These are phyloP conservation scores for Nitzschia sp. DNA, from an alignment of 108 stramenopile genomes.

Conservation along the genomic window DNA sequence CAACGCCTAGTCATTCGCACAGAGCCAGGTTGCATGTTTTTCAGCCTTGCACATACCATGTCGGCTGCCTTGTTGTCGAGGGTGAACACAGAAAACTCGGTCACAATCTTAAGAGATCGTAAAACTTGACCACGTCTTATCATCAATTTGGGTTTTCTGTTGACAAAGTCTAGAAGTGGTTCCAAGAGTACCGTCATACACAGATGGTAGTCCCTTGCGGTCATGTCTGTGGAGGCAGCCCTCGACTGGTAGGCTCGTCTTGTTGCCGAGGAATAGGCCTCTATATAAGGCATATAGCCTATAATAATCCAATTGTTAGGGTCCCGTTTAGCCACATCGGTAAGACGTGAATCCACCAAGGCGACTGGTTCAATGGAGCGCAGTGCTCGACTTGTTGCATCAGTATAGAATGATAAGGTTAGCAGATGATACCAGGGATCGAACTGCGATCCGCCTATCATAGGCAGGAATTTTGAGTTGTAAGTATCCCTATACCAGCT, in stretches of 20 bases:
- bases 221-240: background rate
- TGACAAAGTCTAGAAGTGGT: background rate
- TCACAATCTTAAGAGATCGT: background rate
- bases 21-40: background rate
- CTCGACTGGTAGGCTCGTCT: background rate
- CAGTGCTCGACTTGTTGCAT: no score
- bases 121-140: background rate
- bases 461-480: no score
- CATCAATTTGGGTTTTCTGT: background rate
- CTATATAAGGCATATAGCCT: background rate
- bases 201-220: background rate
- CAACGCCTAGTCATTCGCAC: background rate
- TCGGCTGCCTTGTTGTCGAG: background rate
- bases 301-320: background rate
- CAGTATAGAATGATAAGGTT: no score
- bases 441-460: no score
- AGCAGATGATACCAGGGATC: no score
- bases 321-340: background rate
- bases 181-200: background rate
- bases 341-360: no score
- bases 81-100: background rate
- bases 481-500: no score
- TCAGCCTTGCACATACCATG: background rate
- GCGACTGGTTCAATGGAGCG: no score
- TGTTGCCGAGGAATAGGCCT: background rate